Conservation (phyloP, 2,329 filamentous ascomycete species). For the Alternaria triticimaculans region DNA sequence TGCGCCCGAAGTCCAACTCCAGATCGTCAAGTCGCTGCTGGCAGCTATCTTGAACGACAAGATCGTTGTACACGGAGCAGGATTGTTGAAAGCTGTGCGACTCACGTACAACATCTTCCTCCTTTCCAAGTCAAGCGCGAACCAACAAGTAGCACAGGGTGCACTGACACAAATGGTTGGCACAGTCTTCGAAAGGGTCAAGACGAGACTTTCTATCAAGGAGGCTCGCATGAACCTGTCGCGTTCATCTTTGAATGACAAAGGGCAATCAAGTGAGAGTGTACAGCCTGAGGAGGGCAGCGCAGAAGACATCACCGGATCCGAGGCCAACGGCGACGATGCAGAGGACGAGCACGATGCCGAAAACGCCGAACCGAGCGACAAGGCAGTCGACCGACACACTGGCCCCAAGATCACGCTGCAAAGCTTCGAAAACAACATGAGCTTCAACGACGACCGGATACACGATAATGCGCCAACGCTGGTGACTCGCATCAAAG, state of each 20-base stretch:
- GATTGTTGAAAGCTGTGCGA: constrained; percentile 92
- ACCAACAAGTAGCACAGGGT: constrained; percentile 96
- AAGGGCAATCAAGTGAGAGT: constrained; percentile 42
- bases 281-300: constrained; percentile 35
- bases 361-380: constrained; percentile 50
- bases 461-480: constrained; percentile 73
- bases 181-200: constrained; percentile 95
- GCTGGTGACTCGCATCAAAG: constrained; percentile 67
- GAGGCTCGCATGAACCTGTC: constrained; percentile 71
- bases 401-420: constrained; percentile 67
- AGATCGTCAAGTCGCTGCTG: constrained; percentile 96
- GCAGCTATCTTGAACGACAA: constrained; percentile 98
- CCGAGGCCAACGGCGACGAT: constrained; percentile 47
- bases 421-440: constrained; percentile 72
- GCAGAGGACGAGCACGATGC: constrained; percentile 48
- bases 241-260: constrained; percentile 52
- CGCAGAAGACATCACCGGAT: constrained; percentile 32
- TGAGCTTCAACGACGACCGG: constrained; percentile 69
- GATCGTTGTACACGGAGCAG: constrained; percentile 96
- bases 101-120: constrained; percentile 99
- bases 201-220: constrained; percentile 83
- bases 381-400: constrained; percentile 55
- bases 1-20: constrained; percentile 87
- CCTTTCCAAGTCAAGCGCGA: constrained; percentile 88
- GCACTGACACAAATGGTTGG: constrained; percentile 98